These are phyloP conservation scores for Podospora pseudoanserina DNA, from an alignment of 495 filamentous ascomycete species.

Conservation along the genomic window DNA sequence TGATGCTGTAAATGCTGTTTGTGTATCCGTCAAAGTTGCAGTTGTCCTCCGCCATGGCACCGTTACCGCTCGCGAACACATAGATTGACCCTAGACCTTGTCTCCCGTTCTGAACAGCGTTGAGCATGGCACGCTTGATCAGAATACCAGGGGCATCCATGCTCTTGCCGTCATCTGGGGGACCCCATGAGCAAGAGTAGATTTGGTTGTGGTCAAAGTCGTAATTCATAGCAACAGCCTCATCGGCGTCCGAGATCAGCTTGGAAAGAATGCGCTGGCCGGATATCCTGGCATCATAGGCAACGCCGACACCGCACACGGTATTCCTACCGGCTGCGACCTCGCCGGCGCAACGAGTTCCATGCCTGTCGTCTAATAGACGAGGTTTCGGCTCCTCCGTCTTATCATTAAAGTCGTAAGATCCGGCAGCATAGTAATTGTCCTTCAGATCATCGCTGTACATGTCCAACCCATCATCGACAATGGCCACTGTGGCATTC, in stretches of 20 bases:
- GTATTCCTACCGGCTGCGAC: constrained; percentile 86
- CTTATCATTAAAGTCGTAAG: constrained; percentile 93
- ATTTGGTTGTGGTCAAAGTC: constrained; percentile 89
- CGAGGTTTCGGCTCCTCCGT: constrained; percentile 72
- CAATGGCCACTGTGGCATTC: constrained; percentile 84
- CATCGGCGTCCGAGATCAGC: constrained; percentile 86
- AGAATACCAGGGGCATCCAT: constrained; percentile 93
- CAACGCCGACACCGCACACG: constrained; percentile 93
- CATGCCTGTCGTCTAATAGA: constrained; percentile 78
- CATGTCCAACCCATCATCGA: constrained; percentile 97
- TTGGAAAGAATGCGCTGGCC: constrained; percentile 88
- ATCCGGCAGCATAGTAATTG: constrained; percentile 87
- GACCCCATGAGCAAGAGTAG: constrained; percentile 98
- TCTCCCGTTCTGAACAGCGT: constrained; percentile 85
- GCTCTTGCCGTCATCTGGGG: constrained; percentile 82
- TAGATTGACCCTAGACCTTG: constrained; percentile 83
- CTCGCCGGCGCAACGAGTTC: constrained; percentile 92
- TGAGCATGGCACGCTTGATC: constrained; percentile 85
- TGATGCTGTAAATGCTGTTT: constrained; percentile 98
- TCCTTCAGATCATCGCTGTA: constrained; percentile 89
- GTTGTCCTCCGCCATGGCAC: constrained; percentile 82
- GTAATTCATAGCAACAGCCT: constrained; percentile 89
- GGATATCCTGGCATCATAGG: constrained; percentile 84
- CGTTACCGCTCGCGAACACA: constrained; percentile 96
- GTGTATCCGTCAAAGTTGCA: constrained; percentile 99